phyloP scores from a whole-genome alignment of 2,329 filamentous ascomycete genomes.

The Xylaria sp. region DNA sequence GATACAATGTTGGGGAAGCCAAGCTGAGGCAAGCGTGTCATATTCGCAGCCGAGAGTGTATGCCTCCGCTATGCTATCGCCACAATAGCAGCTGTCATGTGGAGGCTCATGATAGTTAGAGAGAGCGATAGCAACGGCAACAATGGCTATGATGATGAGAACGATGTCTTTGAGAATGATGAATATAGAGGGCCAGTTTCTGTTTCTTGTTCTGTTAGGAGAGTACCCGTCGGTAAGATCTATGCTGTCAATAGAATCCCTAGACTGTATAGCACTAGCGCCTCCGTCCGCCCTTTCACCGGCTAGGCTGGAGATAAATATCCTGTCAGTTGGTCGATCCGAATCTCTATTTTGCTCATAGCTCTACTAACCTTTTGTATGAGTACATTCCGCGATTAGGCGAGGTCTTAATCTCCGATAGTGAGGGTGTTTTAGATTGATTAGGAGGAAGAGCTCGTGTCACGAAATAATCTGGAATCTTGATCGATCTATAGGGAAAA shows the following conservation, averaged over 20 bases:
- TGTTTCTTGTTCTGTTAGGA: not conserved
- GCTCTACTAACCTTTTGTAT: not conserved
- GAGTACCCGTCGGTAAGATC: not conserved
- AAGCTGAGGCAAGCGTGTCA: not conserved
- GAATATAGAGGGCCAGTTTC: not conserved
- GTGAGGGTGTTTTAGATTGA: not conserved
- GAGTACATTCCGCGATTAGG: not conserved
- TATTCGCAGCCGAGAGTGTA: not conserved
- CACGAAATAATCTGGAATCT: not conserved
- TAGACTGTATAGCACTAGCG: not conserved
- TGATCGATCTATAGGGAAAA: not conserved
- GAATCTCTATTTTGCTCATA: not conserved
- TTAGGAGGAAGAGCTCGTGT: not conserved
- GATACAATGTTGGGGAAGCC: not conserved
- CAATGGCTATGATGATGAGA: not conserved
- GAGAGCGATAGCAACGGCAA: not conserved
- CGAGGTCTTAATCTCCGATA: not conserved
- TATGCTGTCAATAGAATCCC: not conserved
- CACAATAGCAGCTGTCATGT: not conserved
- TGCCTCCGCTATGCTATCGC: not conserved
- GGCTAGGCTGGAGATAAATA: not conserved
- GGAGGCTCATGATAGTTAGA: not conserved
- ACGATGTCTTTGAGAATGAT: not conserved
- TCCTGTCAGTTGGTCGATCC: not conserved
- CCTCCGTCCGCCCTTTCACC: not conserved